Conservation (phyloP, 768 basidiomycete genomes). For the Trametes meyenii region DNA sequence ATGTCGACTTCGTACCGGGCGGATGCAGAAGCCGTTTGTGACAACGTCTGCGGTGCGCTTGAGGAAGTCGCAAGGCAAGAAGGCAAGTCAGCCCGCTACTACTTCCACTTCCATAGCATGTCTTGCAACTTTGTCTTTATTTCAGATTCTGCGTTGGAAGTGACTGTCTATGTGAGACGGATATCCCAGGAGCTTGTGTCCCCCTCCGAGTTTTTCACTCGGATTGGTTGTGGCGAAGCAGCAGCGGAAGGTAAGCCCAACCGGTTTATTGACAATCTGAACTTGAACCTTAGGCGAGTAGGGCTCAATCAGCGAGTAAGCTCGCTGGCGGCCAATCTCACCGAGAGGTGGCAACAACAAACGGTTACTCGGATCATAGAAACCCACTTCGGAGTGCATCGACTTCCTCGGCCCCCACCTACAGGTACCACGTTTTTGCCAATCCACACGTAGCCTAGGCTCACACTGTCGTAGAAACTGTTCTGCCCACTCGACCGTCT, state of each 20-base stretch:
- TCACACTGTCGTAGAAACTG: not conserved
- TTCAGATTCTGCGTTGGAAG: conserved; percentile 33
- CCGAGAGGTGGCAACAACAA: conserved; percentile 56
- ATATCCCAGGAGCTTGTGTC: conserved; percentile 51
- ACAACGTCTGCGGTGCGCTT: conserved; percentile 45
- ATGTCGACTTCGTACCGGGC: conserved; percentile 52
- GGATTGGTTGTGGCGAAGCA: conserved; percentile 46
- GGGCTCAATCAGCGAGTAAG: conserved; percentile 52
- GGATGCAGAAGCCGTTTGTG: conserved; percentile 51
- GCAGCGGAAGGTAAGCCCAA: conserved; percentile 39
- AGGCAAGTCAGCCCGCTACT: conserved; percentile 37
- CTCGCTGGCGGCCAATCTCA: conserved; percentile 46
- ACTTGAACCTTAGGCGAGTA: conserved; percentile 28
- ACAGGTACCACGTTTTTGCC: too few relatives aligned
- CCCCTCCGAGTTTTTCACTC: conserved; percentile 45
- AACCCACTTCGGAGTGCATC: not conserved
- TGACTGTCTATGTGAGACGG: conserved; percentile 52
- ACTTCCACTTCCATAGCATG: not conserved
- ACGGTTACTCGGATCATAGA: conserved; percentile 34
- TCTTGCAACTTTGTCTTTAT: not conserved
- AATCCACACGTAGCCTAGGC: too few relatives aligned
- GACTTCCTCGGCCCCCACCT: too few relatives aligned
- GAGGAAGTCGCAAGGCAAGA: conserved; percentile 36
- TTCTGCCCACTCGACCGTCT: conserved; percentile 48
- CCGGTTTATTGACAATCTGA: not conserved